Percentiles rank a stretch among this genome's conserved stretches.
Conservation (phyloP, 495 filamentous ascomycete species). For the Bacidia gigantensis region DNA sequence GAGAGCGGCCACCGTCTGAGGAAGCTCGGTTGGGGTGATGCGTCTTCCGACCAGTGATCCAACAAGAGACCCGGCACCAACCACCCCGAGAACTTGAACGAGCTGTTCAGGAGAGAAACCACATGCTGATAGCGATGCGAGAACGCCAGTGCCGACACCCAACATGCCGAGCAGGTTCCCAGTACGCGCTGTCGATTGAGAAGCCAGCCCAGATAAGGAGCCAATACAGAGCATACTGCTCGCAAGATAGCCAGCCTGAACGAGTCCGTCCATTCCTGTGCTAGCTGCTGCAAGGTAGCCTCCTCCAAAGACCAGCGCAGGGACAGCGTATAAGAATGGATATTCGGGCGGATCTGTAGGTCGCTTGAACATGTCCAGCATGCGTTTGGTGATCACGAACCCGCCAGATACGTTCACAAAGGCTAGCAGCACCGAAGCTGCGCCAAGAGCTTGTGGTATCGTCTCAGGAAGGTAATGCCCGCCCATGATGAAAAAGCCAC, state of each 20-base stretch:
- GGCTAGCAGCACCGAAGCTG: neutral
- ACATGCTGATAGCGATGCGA: neutral
- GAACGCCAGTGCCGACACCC: neutral
- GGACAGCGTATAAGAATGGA: neutral
- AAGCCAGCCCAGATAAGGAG: neutral
- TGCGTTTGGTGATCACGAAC: neutral
- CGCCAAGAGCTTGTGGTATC: neutral
- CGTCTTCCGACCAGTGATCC: neutral
- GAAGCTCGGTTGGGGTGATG: neutral
- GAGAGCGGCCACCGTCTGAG: neutral
- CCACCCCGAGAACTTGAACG: neutral
- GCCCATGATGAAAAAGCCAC: conserved; percentile 2
- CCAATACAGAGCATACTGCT: neutral
- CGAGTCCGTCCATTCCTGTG: conserved; percentile 1
- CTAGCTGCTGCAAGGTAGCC: neutral
- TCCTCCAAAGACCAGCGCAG: neutral
- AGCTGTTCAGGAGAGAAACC: neutral
- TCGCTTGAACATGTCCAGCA: conserved; percentile 1
- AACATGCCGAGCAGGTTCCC: neutral
- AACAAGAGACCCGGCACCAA: neutral
- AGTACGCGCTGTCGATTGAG: neutral
- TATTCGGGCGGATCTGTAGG: neutral
- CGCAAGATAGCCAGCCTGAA: neutral
- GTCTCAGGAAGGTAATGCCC: neutral
- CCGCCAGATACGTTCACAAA: neutral